Base-by-base conservation (phyloP, 495 filamentous ascomycete species). In the Choiromyces venosus region DNA sequence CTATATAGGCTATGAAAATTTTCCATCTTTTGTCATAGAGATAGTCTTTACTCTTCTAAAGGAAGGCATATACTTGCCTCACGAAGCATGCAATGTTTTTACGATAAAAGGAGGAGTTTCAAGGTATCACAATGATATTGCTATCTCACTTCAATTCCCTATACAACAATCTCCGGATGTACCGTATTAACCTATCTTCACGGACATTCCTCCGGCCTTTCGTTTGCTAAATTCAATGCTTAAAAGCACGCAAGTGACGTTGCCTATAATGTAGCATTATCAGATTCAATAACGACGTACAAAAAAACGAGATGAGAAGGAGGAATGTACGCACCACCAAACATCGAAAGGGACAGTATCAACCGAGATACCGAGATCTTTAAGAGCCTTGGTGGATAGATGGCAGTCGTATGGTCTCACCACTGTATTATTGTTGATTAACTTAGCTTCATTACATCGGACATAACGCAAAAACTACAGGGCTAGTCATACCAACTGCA, bases 331-430 rank as follows among this genome's bases (percentile, higher is more conserved):
- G 83, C 83, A 90, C 94, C 94, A 97, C 94, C 94, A 97, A 36
- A 85, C 88, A 38, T 84, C 85, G 78, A 97, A 97, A 73, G 93
- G 87, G 80, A 90, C 86, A 0, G 92, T 93, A 29, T 85, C 83
- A 61, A 94, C 89, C 78, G 92, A 86, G 70, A 97, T 91, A 0
- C 89, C 93, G 70, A 97, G 78, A 25, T 93, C 89, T 81, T 87
- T 88, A 70, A 97, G 82, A 37, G 84, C 88, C 84, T 89, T 87
- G 25, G 89, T 97, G 70, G 91, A 93, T 35, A 97, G 85, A 80
- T 97, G 93, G 72, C 91, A 93, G 83, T 97, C 93, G 83, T 92
- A 97, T 14, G 94, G 94, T 69, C 94, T 87, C 38, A 69, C 66
- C 8, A 79, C 79, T 81, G 67, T 66, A 33, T 8, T 36, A 29